Percentiles rank a stretch among this genome's conserved stretches.
Conservation (phyloP, 2,329 filamentous ascomycete species). For the Xylaria sp. region DNA sequence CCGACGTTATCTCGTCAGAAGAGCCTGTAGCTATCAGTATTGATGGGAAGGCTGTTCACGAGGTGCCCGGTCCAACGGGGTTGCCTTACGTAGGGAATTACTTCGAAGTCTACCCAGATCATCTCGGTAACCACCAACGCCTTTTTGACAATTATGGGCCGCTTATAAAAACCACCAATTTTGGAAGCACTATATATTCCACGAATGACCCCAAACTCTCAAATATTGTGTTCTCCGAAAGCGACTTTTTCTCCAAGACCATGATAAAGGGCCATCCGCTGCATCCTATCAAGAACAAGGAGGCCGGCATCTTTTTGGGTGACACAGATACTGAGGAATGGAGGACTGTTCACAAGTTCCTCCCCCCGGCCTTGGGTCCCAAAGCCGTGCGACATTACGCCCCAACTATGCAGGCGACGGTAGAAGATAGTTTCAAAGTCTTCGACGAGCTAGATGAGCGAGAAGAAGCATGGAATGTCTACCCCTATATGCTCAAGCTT, state of each 20-base stretch:
- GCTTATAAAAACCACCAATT: slow-evolving; percentile 57
- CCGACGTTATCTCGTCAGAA: slow-evolving; percentile 44
- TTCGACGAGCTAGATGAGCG: slow-evolving; percentile 57
- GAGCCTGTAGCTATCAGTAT: slow-evolving; percentile 51
- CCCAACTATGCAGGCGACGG: slow-evolving; percentile 61
- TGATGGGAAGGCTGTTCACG: slow-evolving; percentile 54
- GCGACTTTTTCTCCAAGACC: slow-evolving; percentile 59
- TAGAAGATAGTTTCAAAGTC: slow-evolving; percentile 56
- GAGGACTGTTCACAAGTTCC: slow-evolving; percentile 63
- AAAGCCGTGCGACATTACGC: slow-evolving; percentile 67
- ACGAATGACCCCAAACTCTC: slow-evolving; percentile 57
- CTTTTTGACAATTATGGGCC: slow-evolving; percentile 59
- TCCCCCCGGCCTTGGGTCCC: slow-evolving; percentile 62
- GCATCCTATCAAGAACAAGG: slow-evolving; percentile 48
- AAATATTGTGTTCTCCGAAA: slow-evolving; percentile 53
- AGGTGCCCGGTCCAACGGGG: slow-evolving; percentile 56
- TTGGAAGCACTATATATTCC: slow-evolving; percentile 55
- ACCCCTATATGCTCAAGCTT: slow-evolving; percentile 57
- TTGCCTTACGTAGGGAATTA: slow-evolving; percentile 58
- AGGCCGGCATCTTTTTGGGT: slow-evolving; percentile 52
- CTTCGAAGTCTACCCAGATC: slow-evolving; percentile 62
- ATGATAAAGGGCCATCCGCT: slow-evolving; percentile 58
- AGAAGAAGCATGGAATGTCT: slow-evolving; percentile 55
- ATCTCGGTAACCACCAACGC: slow-evolving; percentile 61
- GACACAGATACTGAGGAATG: slow-evolving; percentile 59